Base-by-base conservation (phyloP, 75 land plant genomes). In the Isoetes taiwanensis region DNA sequence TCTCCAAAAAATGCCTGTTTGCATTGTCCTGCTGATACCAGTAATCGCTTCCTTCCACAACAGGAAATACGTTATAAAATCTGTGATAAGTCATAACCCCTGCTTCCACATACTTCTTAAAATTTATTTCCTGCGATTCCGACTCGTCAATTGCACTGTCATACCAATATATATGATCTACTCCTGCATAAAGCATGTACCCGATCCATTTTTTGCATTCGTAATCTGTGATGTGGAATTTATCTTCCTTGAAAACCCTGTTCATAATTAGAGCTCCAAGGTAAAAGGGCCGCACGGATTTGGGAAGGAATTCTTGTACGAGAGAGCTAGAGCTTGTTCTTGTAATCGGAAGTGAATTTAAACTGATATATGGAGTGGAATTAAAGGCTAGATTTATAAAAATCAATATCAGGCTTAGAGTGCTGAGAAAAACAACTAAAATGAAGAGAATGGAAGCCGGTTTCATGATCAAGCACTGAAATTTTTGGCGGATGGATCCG, bases 151-250 rank as follows among this genome's bases (percentile, higher is more conserved):
- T 56, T 2, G 61, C 65, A 12, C 40, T 52, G 24, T 63, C 65
- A 28, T 63, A 63, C 65, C 65, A 63, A 40, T 32, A 63, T 1
- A 63, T 63, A 25, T 63, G 65, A 35, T 63, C 65, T 12, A 63
- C 65, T 2, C 65, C 65, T 9, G 65, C 56, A 26, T 33, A 28
- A 24, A 52, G 39, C 65, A 63, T 63, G 28, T 61, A 63, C 24
- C 54, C 65, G 21, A 63, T 63, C 65, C 65, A 63, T 42, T 63
- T 38, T 40, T 16, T 43, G 59, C 59, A 52, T 41, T 63, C 65
- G 17, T 23, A 32, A 2, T 35, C 10, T 4, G 32, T 53, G 35
- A 63, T 54, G 28, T 41, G 16, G 40, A 63, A 63, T 3, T 1
- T 2, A 37, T 63, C 65, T 28, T 14, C 37, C 37, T 16, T 20